These are phyloP conservation scores for Tolypocladium inflatum DNA, from an alignment of 2,329 filamentous ascomycete species.

Conservation along the genomic window DNA sequence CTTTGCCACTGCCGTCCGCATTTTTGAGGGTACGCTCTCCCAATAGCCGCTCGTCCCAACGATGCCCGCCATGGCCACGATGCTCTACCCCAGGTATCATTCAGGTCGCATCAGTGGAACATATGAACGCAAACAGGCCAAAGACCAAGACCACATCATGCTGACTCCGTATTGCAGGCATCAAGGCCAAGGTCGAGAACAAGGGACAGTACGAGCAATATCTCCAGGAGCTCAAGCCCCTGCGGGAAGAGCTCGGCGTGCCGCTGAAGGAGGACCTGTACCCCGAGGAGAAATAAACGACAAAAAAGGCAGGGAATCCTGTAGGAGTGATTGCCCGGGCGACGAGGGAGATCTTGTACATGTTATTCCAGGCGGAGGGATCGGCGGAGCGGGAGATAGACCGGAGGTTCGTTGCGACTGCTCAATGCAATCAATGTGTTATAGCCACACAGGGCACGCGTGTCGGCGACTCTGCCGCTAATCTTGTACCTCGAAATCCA, in stretches of 20 bases:
- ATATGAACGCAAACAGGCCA: background rate
- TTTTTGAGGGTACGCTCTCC: slow-evolving; percentile 79
- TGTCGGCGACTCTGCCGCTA: background rate
- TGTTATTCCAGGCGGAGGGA: slow-evolving; percentile 19
- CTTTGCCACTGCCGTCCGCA: slow-evolving; percentile 93
- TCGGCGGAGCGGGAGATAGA: slow-evolving; percentile 17
- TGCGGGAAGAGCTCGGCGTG: slow-evolving; percentile 90
- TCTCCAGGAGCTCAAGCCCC: slow-evolving; percentile 81
- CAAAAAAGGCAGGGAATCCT: slow-evolving; percentile 8
- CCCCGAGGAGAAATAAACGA: slow-evolving; percentile 49
- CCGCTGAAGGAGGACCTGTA: slow-evolving; percentile 88
- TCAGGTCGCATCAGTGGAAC: background rate
- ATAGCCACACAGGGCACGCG: slow-evolving; percentile 15
- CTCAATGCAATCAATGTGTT: slow-evolving; percentile 19
- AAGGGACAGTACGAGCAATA: slow-evolving; percentile 95
- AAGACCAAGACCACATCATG: background rate
- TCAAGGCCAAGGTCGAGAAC: slow-evolving; percentile 99
- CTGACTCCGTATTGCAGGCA: slow-evolving; percentile 48
- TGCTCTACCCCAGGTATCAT: background rate
- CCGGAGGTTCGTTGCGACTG: slow-evolving; percentile 18
- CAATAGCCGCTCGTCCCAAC: background rate
- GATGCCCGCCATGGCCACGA: background rate
- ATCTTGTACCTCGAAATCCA: background rate
- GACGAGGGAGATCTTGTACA: slow-evolving; percentile 23
- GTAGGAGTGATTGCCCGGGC: background rate